Conservation (phyloP, 805 yeast genomes). For the Starmerella bombicola region DNA sequence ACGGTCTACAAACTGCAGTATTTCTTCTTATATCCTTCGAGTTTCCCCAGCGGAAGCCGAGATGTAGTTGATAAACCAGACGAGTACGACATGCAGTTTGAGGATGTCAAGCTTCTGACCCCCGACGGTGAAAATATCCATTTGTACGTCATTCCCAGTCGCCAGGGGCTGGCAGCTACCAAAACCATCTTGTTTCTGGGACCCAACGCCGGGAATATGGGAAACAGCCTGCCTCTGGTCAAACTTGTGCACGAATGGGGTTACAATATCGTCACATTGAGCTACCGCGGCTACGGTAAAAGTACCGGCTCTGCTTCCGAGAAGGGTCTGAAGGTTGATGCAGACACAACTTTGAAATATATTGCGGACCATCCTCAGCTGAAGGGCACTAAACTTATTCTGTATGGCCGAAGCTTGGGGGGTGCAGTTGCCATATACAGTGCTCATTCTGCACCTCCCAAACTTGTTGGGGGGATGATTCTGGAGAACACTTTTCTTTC, state of each 20-base stretch:
- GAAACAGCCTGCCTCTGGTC: conserved; percentile 75
- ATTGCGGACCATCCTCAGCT: conserved; percentile 44
- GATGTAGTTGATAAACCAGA: conserved; percentile 66
- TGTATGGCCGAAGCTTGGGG: conserved; percentile 85
- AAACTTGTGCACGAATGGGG: conserved; percentile 51
- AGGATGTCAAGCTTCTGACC: conserved; percentile 48
- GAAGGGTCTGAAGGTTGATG: conserved; percentile 67
- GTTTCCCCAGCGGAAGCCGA: conserved; percentile 58
- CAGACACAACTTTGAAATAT: conserved; percentile 54
- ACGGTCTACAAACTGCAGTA: conserved; percentile 36
- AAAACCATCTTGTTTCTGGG: conserved; percentile 68
- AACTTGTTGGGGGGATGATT: conserved; percentile 47
- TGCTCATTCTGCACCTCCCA: conserved; percentile 41
- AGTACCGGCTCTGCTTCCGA: conserved; percentile 71
- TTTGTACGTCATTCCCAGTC: conserved; percentile 39
- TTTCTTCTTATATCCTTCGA: conserved; percentile 69
- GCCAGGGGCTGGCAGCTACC: conserved; percentile 27
- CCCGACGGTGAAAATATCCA: conserved; percentile 58
- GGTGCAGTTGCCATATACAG: conserved; percentile 88
- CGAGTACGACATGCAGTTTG: conserved; percentile 51
- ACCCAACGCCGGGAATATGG: conserved; percentile 95
- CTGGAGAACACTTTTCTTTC: conserved; percentile 79
- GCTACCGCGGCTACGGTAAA: conserved; percentile 83
- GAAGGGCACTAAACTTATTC: conserved; percentile 40
- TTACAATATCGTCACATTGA: conserved; percentile 69